Percentiles rank a stretch among this genome's conserved stretches.
Conservation (phyloP, 805 yeast genomes). For the Metschnikowia dekortorum region DNA sequence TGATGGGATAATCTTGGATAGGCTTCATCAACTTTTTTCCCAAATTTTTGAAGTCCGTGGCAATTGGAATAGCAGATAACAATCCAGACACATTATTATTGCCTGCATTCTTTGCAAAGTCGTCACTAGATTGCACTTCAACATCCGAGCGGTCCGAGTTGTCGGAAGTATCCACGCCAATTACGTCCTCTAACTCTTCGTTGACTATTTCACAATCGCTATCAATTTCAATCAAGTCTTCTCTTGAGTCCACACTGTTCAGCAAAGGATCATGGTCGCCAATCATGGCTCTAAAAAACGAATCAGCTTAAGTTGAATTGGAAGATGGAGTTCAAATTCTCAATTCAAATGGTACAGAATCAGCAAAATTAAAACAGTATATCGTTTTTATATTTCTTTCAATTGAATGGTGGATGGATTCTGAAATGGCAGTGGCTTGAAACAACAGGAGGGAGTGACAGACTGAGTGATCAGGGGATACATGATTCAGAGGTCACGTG, state of each 20-base stretch:
- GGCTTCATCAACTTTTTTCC: conserved; percentile 34
- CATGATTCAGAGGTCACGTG: conserved; percentile 1
- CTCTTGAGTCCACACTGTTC: neutral
- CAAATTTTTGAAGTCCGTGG: conserved; percentile 27
- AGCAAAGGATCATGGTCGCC: conserved; percentile 1
- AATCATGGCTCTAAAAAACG: neutral
- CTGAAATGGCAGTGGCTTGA: neutral
- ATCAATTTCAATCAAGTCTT: conserved; percentile 9
- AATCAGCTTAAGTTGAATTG: neutral
- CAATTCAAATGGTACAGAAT: neutral
- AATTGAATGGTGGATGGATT: neutral
- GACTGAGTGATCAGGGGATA: conserved; percentile 1
- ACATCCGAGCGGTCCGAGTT: conserved; percentile 14
- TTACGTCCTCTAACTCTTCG: conserved; percentile 10
- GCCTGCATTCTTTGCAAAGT: neutral
- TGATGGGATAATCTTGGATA: conserved; percentile 36
- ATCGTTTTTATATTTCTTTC: neutral
- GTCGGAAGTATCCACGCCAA: conserved; percentile 16
- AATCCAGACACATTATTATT: neutral
- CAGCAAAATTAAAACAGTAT: neutral
- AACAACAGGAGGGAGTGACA: neutral
- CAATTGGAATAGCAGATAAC: conserved; percentile 17
- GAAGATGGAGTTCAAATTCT: neutral
- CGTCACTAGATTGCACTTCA: neutral
- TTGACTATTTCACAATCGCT: conserved; percentile 5